Evolutionary conservation across 2,329 filamentous ascomycete genomes (phyloP), one percentile per base, ranked within the genome.

Genomic region (Epichloe typhina): DNA sequence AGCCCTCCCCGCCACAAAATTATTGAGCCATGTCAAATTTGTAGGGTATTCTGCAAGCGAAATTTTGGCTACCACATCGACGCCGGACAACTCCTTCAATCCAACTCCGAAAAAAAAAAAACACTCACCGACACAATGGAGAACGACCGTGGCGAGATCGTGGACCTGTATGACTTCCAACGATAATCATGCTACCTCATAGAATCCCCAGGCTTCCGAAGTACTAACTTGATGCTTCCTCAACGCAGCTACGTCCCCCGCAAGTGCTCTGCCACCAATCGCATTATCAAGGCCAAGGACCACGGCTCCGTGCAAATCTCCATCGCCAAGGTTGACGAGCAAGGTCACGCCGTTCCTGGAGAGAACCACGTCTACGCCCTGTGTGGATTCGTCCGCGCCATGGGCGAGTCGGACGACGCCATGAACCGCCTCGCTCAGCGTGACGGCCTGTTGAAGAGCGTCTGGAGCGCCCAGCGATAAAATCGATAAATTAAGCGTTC

Each of bases 261-360:
- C 81, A 97, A 96, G 81, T 97, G 91, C 87, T 88, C 82, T 74
- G 90, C 90, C 66, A 95, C 91, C 74, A 94, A 95, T 88, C 88
- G 93, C 77, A 96, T 97, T 82, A 97, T 98, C 84, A 96, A 96
- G 81, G 89, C 93, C 80, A 96, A 97, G 80, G 93, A 98, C 78
- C 93, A 98, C 82, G 91, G 88, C 66, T 95, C 88, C 58, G 93
- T 97, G 65, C 93, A 98, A 77, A 88, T 98, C 74, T 88, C 85
- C 65, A 79, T 98, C 70, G 91, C 85, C 74, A 97, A 96, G 80
- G 93, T 98, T 66, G 91, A 97, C 74, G 93, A 98, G 84, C 94
- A 90, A 78, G 93, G 93, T 72, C 88, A 90, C 66, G 89, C 90
- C 61, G 68, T 83, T 76, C 88, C 88, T 63, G 89, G 91, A 74